Evolutionary conservation across 2,329 filamentous ascomycete species (phyloP).

Genomic region (Ascochyta fabae): DNA sequence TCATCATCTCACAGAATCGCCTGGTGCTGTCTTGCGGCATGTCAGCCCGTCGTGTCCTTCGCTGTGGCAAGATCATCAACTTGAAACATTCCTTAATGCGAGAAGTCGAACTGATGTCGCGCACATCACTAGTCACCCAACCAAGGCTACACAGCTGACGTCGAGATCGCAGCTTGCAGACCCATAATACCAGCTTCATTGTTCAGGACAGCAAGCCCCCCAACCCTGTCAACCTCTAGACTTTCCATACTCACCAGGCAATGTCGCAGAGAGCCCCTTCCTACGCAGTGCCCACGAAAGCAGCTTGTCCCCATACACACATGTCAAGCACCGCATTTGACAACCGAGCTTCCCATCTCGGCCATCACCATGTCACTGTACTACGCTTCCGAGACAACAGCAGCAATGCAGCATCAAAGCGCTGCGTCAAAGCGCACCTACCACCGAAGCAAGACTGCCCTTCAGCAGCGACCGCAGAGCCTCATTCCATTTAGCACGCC

Average conservation of each 20-base stretch:
- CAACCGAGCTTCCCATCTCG: conserved; percentile 7
- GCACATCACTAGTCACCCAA: background rate
- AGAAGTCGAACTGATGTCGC: background rate
- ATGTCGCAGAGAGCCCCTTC: background rate
- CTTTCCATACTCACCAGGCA: background rate
- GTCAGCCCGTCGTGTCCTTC: background rate
- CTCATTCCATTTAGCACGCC: background rate
- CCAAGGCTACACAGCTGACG: background rate
- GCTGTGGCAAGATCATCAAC: background rate
- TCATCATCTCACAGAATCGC: background rate
- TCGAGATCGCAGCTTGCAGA: background rate
- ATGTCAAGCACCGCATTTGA: conserved; percentile 4
- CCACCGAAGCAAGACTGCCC: background rate
- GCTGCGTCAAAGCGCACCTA: background rate
- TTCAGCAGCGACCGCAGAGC: conserved; percentile 5
- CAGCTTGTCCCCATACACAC: background rate
- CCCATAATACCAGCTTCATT: background rate
- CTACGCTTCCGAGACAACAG: conserved; percentile 7
- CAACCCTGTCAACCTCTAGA: background rate
- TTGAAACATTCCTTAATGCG: background rate
- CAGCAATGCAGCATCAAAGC: background rate
- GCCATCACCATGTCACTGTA: conserved; percentile 13
- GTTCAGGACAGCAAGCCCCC: background rate
- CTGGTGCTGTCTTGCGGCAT: background rate
- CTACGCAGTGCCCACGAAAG: background rate